A percentile compares a stretch with the other conserved stretches of the same genome.
Conservation (phyloP, 768 basidiomycete genomes). For the Gelatoporia subvermispora region DNA sequence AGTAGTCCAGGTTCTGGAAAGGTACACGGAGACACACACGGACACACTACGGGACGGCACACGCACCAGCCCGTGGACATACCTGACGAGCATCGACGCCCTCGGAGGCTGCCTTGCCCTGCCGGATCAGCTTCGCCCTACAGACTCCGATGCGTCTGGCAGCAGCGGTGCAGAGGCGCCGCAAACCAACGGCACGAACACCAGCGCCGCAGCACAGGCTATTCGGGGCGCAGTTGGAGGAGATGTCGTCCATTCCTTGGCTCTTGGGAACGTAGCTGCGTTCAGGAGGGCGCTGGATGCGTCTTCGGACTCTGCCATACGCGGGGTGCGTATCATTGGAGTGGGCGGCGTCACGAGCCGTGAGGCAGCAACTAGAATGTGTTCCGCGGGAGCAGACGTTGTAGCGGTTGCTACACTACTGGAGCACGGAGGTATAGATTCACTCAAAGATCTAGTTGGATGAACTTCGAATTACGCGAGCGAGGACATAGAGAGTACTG, state of each 20-base stretch:
- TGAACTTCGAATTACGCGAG: no score
- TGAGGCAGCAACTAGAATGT: conserved; percentile 63
- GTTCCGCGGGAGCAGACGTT: conserved; percentile 64
- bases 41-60: conserved; percentile 82
- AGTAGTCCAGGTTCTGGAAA: conserved; percentile 42
- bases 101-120: conserved; percentile 61
- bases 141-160: conserved; percentile 5
- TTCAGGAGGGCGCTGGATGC: conserved; percentile 50
- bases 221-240: conserved; percentile 80
- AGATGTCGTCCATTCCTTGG: conserved; percentile 66
- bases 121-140: conserved; percentile 41
- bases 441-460: conserved; percentile 31
- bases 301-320: conserved; percentile 37
- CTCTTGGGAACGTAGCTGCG: conserved; percentile 75
- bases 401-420: conserved; percentile 63
- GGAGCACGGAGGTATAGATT: conserved; percentile 33
- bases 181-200: no score
- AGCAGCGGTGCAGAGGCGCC: no score
- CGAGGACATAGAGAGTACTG: no score
- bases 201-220: no score
- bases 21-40: conserved; percentile 62
- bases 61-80: no score
- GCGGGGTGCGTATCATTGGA: conserved; percentile 59
- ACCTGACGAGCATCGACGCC: no score
- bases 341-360: conserved; percentile 75